phyloP scores from a whole-genome alignment of 2,329 filamentous ascomycete species.

The Xylaria hypoxylon region DNA sequence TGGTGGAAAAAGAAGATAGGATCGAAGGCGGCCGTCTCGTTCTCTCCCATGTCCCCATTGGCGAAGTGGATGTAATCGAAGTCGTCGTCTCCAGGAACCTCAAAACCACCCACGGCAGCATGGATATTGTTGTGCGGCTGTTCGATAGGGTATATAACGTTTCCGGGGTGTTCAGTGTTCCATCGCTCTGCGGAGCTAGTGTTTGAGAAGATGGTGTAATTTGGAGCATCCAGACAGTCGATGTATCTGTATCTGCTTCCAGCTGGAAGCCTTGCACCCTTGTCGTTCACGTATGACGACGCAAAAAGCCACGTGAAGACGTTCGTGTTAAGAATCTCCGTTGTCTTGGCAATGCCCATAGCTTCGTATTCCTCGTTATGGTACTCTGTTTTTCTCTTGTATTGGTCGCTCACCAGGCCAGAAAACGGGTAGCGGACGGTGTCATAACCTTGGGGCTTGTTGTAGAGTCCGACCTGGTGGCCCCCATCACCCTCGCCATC shows the following conservation, averaged over 20 bases:
- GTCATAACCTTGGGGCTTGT: conserved; percentile 23
- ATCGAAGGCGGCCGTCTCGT: conserved; percentile 25
- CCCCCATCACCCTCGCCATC: conserved; percentile 15
- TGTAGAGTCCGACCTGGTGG: conserved; percentile 16
- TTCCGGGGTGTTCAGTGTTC: conserved; percentile 14
- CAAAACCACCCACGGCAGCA: conserved; percentile 20
- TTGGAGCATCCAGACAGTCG: conserved; percentile 22
- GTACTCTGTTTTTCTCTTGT: conserved; percentile 1
- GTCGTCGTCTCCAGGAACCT: conserved; percentile 24
- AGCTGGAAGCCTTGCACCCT: neutral
- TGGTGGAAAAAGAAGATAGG: conserved; percentile 30
- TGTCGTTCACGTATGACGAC: conserved; percentile 11
- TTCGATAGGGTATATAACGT: conserved; percentile 9
- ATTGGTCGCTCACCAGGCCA: conserved; percentile 6
- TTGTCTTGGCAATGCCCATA: neutral
- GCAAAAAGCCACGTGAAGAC: conserved; percentile 22
- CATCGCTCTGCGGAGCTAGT: conserved; percentile 22
- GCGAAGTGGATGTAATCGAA: conserved; percentile 20
- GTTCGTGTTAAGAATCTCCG: neutral
- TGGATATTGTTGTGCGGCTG: conserved; percentile 29
- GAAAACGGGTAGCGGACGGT: conserved; percentile 26
- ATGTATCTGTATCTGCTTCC: conserved; percentile 13
- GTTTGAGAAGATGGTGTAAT: conserved; percentile 32
- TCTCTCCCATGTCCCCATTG: conserved; percentile 32
- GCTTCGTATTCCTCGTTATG: conserved; percentile 11